These are phyloP conservation scores for Starmerella khaoyaiensis DNA, from an alignment of 805 yeast species.

Conservation along the genomic window DNA sequence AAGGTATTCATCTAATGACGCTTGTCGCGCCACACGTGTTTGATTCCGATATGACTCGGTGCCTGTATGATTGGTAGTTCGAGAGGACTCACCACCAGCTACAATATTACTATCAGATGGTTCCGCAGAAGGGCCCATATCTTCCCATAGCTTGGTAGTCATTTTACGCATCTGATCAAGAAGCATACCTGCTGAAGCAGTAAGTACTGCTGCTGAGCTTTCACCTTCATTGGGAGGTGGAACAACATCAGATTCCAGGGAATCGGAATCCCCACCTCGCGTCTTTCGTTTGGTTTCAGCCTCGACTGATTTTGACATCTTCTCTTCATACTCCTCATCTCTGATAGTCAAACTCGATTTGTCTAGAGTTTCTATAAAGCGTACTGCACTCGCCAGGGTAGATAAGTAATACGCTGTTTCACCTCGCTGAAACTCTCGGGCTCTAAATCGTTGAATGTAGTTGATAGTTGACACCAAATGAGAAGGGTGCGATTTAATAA, in stretches of 20 bases:
- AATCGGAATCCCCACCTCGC: constrained; percentile 1
- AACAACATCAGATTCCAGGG: background rate
- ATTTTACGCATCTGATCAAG: constrained; percentile 37
- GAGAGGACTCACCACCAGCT: background rate
- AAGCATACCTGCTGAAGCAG: constrained; percentile 37
- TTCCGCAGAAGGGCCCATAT: background rate
- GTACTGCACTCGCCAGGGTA: constrained; percentile 78
- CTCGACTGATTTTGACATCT: constrained; percentile 30
- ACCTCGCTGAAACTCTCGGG: constrained; percentile 61
- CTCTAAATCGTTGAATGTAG: constrained; percentile 76
- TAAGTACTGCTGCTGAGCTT: constrained; percentile 26
- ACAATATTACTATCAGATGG: background rate
- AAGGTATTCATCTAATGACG: constrained; percentile 30
- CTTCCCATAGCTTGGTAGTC: constrained; percentile 28
- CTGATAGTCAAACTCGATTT: constrained; percentile 46
- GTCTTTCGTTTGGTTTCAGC: constrained; percentile 28
- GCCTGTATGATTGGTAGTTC: background rate
- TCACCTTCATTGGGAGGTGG: constrained; percentile 11
- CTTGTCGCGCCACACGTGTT: constrained; percentile 28
- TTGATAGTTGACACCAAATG: constrained; percentile 63
- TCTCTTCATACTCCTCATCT: constrained; percentile 44
- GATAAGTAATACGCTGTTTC: constrained; percentile 87
- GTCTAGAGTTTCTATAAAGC: constrained; percentile 55
- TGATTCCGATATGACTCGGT: constrained; percentile 17
- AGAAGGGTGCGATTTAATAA: constrained; percentile 53